phyloP scores from a whole-genome alignment of 2,329 filamentous ascomycete species.

The Raffaelea arxii region DNA sequence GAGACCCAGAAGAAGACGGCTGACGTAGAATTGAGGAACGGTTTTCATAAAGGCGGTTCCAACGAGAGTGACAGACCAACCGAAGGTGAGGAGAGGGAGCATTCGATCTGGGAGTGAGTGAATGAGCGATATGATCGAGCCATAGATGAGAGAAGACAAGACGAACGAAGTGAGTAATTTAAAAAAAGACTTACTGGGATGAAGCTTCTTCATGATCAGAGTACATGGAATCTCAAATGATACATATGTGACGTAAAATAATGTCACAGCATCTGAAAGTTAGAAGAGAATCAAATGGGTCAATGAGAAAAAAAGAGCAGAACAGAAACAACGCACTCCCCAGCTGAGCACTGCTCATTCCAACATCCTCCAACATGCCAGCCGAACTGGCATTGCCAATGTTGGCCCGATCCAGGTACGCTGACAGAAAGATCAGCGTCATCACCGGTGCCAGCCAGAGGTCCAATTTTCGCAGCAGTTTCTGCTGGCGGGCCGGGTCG shows the following conservation, averaged over 20 bases:
- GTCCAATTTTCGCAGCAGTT: constrained; percentile 7
- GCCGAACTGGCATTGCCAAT: constrained; percentile 9
- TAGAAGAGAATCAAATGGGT: too few relatives aligned
- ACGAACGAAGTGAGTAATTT: neutral
- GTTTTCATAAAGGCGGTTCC: constrained; percentile 47
- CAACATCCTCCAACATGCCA: constrained; percentile 5
- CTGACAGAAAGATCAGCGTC: constrained; percentile 1
- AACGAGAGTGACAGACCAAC: constrained; percentile 45
- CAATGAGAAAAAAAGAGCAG: too few relatives aligned
- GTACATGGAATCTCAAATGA: constrained; percentile 4
- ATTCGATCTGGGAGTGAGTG: neutral
- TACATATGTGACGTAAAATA: constrained; percentile 7
- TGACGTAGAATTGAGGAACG: constrained; percentile 46
- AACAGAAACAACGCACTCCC: too few relatives aligned
- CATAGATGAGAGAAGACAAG: neutral
- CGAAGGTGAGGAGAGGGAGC: constrained; percentile 9
- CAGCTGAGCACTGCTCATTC: neutral
- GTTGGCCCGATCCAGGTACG: constrained; percentile 8
- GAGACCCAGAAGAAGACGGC: constrained; percentile 46
- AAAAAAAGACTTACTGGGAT: neutral
- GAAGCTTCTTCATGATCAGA: neutral
- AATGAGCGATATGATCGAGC: neutral
- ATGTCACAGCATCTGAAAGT: constrained; percentile 2
- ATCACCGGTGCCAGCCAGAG: neutral
- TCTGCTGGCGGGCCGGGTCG: constrained; percentile 3